These are phyloP conservation scores for Metschnikowia bowlesiae DNA, from an alignment of 805 yeast genomes.

Conservation along the genomic window DNA sequence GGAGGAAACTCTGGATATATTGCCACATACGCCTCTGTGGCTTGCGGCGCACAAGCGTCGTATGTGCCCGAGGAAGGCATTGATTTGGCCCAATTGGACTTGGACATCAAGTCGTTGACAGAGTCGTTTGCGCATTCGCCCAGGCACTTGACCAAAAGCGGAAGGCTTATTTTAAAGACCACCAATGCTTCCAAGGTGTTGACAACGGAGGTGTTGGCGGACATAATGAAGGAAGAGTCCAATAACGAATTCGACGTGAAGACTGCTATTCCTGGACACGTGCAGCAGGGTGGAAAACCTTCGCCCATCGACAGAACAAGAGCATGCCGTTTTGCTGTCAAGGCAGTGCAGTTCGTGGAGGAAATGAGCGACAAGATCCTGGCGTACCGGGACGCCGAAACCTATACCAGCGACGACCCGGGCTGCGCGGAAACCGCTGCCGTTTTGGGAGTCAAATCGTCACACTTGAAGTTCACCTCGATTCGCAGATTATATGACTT, in stretches of 20 bases:
- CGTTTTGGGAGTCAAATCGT: conserved; percentile 77
- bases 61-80: conserved; percentile 75
- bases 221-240: conserved; percentile 60
- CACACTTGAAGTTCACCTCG: conserved; percentile 70
- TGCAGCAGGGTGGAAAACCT: conserved; percentile 79
- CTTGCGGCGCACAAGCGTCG: conserved; percentile 69
- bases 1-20: conserved; percentile 83
- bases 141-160: conserved; percentile 60
- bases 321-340: conserved; percentile 67
- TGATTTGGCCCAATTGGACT: conserved; percentile 53
- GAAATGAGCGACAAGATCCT: conserved; percentile 23
- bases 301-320: conserved; percentile 73
- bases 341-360: conserved; percentile 68
- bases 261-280: conserved; percentile 83
- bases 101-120: conserved; percentile 59
- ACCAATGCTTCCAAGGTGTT: conserved; percentile 67
- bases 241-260: conserved; percentile 67
- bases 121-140: conserved; percentile 56
- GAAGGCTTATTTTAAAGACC: conserved; percentile 64
- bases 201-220: conserved; percentile 64
- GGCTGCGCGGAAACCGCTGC: conserved; percentile 55
- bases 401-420: conserved; percentile 31
- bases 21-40: conserved; percentile 64
- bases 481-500: conserved; percentile 75
- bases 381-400: conserved; percentile 22